A percentile compares a stretch with the other conserved stretches of the same genome.
phyloP scores from a whole-genome alignment of 352 stramenopile species.

The Pythium brachiatum region DNA sequence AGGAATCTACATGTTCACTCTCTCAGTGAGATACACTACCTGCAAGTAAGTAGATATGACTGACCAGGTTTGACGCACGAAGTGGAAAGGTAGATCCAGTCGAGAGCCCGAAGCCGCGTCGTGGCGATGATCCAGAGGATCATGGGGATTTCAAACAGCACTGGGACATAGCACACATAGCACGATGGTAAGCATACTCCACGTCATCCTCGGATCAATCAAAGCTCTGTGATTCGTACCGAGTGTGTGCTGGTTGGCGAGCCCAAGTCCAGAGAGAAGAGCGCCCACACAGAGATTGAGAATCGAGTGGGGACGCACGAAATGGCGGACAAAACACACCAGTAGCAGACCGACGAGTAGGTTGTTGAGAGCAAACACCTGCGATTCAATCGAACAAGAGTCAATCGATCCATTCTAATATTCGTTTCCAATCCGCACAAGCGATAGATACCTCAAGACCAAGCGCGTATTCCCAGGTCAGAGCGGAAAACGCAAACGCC shows the following conservation, averaged over 20 bases:
- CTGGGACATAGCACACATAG: conserved; percentile 13
- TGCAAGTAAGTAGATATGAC: background rate
- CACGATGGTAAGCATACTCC: no score
- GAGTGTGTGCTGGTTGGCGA: conserved; percentile 94
- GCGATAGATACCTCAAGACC: conserved; percentile 39
- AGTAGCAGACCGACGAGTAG: conserved; percentile 78
- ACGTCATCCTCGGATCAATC: no score
- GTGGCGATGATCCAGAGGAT: conserved; percentile 55
- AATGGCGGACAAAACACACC: conserved; percentile 44
- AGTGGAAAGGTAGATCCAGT: conserved; percentile 17
- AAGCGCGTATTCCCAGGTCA: conserved; percentile 91
- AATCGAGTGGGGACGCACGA: conserved; percentile 11
- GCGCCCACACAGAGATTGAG: conserved; percentile 50
- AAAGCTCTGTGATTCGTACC: conserved; percentile 16
- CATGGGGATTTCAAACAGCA: conserved; percentile 88
- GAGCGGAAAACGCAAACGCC: conserved; percentile 72
- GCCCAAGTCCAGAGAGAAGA: conserved; percentile 84
- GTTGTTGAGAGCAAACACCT: conserved; percentile 96
- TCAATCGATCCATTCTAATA: background rate
- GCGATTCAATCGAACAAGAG: conserved; percentile 9
- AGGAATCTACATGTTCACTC: conserved; percentile 26
- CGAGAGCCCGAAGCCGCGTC: conserved; percentile 6
- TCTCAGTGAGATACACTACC: conserved; percentile 32
- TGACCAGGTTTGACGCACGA: conserved; percentile 38
- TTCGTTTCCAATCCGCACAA: no score